Evolutionary conservation across 2,329 filamentous ascomycete species (phyloP), one percentile per base, ranked within the genome.

Genomic region (Monosporascus cannonballus): DNA sequence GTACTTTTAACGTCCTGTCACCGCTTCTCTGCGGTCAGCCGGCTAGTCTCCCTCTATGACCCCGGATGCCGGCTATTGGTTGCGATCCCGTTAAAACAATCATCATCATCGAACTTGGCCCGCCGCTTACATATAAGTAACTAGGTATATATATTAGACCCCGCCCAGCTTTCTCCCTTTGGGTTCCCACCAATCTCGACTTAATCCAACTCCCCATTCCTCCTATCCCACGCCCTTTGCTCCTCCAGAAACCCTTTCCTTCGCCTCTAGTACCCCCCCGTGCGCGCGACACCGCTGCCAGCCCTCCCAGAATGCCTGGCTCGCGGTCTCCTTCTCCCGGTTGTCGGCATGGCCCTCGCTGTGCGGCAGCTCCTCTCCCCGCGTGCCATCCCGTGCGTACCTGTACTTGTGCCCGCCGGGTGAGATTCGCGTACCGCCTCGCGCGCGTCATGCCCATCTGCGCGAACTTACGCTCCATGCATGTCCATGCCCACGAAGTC

Each of bases 401-500:
- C 72, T 1, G 81, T 82, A 0, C 80, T 73, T 34, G 72, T 70
- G 50, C 76, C 20, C 20, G 20, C 20, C 20, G 20, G 20, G 20
- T 22, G 20, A 2, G 70, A 55, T 84, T 84, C 17, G 79, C 80
- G 67, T 84, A 84, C 54, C 80, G 66, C 59, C 77, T 80, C 2
- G 81, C 76, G 17, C 83, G 67, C 20, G 82, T 85, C 79, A 84
- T 84, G 11, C 83, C 83, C 0, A 85, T n/a, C n/a, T n/a, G n/a
- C n/a, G n/a, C n/a, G n/a, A n/a, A n/a, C n/a, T n/a, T n/a, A n/a
- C n/a, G n/a, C n/a, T n/a, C n/a, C n/a, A n/a, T n/a, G n/a, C n/a
- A n/a, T n/a, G n/a, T n/a, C n/a, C 79, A 84, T 84, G 11, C 83
- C 83, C 0, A 85, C 78, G 52, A 86, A 83, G 62, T 85, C 82